Evolutionary conservation across 345 rosid genomes (phyloP), one percentile per base, ranked within the genome.

Genomic region (Toxicodendron radicans): DNA sequence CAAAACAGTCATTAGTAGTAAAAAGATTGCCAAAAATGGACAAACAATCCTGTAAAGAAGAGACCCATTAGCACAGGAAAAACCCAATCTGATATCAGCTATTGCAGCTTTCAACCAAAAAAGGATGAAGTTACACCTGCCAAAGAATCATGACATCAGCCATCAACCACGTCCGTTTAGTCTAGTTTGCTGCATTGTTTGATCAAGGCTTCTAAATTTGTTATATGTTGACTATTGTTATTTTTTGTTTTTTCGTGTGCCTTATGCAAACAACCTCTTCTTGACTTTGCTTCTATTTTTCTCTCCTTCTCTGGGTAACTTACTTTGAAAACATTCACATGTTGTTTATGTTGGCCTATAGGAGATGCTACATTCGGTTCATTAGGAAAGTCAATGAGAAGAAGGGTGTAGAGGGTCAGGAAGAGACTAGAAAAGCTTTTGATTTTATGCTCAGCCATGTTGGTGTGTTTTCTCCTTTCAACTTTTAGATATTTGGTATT

Each of bases 351-450:
- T 75, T 62, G 62, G 51, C 57, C 83, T 83, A 63, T 78, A 95
- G 99, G 98, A 91, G 90, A 74, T 95, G 94, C 84, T 92, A 95
- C 76, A 95, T 95, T 79, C 94, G 94, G 23, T 95, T 91, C 90
- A 87, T 95, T 76, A 83, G 92, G 83, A 95, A 90, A 83, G 92
- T 87, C 76, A 91, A 95, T 49, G 99, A 95, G 77, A 92, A 87
- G 88, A 95, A 90, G 76, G 97, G 97, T 53, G 73, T 70, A 10
- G 97, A 92, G 82, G 97, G 99, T 60, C 92, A 92, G 66, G 98
- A 92, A 77, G 99, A 95, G 86, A 95, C 93, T 63, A 87, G 85
- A 73, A 92, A 89, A 83, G 97, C 99, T 71, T 92, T 90, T 80
- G 94, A 91, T 75, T 95, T 92, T 83, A 91, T 86, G 92, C 97